Evolutionary conservation across 1,284 basidiomycete genomes (phyloP), one percentile per base, ranked within the genome.

Genomic region (Polyporus tsugae): DNA sequence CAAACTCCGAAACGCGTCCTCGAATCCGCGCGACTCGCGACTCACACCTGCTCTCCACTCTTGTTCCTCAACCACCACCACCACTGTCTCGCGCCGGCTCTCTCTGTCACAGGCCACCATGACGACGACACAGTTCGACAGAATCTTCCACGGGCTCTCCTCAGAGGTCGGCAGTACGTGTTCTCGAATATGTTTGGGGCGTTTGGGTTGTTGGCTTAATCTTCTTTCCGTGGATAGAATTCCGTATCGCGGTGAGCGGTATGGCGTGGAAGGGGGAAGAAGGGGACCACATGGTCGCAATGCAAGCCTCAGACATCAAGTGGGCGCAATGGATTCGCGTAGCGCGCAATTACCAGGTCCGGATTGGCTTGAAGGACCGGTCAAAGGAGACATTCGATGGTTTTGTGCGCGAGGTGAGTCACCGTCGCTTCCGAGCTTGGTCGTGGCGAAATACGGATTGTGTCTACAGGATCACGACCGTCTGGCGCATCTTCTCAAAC

Each of bases 281-380:
- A 25, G 85, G 84, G 17, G 91, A 91, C 58, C 80, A 82, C 3
- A 87, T 91, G 59, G 86, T 86, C 11, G 91, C 93, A 4, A 87
- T 97, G 69, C 83, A 88, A 15, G 87, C 90, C 0, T 82, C 81
- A 19, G 93, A 96, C 72, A 93, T 98, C 71, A 95, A 95, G 80
- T 94, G 91, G 87, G 92, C 90, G 0, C 90, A 93, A 71, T 99
- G 97, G 97, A 84, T 95, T 55, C 89, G 96, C 63, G 97, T 98
- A 42, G 97, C 96, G 38, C 88, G 98, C 57, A 91, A 93, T 74
- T 98, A 95, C 78, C 97, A 98, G 81, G 90, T 99, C 19, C 85
- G 95, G 66, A 84, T 99, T 60, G 91, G 91, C 11, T 78, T 95
- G 75, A 91, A 91, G 80, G 93, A 92, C 78, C 87, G 91, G 78